Conservation (phyloP, 1,284 basidiomycete species). For the Fomitiporia mediterranea region DNA sequence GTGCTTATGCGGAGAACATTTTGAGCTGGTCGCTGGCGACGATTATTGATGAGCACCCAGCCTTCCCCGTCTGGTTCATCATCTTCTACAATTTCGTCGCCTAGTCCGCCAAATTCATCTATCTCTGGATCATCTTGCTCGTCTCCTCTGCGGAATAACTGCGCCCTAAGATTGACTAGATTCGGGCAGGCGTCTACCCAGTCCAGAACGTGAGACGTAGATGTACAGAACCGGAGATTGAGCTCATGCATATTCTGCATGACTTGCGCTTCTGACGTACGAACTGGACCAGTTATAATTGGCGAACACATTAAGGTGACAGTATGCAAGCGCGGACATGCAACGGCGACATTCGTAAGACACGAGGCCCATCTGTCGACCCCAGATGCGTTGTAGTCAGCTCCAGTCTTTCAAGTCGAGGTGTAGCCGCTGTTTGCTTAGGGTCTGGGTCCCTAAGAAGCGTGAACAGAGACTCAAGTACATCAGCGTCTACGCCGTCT, state of each 20-base stretch:
- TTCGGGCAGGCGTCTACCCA: not conserved
- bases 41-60: constrained; percentile 1
- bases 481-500: not conserved
- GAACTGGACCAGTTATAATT: not conserved
- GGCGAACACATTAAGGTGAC: not conserved
- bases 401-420: not conserved
- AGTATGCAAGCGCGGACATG: not conserved
- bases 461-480: not conserved
- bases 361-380: not conserved
- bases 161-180: not conserved
- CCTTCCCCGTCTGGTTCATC: not conserved
- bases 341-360: not conserved
- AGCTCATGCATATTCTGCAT: not conserved
- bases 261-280: not conserved
- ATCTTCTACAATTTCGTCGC: not conserved
- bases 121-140: not conserved
- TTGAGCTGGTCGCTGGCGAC: not conserved
- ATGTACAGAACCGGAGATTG: not conserved
- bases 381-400: not conserved
- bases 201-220: not conserved
- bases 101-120: not conserved
- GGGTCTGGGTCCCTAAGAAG: not conserved
- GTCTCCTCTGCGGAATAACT: not conserved
- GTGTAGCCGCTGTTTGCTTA: not conserved
- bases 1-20: no score